These are phyloP conservation scores for Komagataella mondaviorum DNA, from an alignment of 805 yeast species.

Conservation along the genomic window DNA sequence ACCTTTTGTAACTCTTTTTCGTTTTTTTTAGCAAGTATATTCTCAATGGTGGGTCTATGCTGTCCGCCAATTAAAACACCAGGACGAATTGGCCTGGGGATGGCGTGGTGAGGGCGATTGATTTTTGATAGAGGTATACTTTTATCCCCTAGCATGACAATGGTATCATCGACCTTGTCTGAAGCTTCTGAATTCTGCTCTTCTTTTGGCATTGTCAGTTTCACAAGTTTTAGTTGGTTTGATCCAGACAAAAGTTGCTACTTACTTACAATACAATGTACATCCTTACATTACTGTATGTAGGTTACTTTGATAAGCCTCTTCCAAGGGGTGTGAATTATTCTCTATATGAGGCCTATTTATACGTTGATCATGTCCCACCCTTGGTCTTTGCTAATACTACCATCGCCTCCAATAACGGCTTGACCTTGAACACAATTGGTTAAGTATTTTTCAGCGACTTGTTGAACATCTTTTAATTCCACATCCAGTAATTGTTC, in stretches of 20 bases:
- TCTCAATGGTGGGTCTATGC: neutral
- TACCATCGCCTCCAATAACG: neutral
- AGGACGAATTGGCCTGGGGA: neutral
- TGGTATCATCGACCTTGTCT: neutral
- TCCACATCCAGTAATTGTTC: slow-evolving; percentile 55
- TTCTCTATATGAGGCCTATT: neutral
- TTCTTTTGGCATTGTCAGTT: neutral
- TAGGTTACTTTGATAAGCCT: too few relatives aligned
- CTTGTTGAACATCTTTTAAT: slow-evolving; percentile 47
- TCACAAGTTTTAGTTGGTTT: too few relatives aligned
- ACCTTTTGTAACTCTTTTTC: neutral
- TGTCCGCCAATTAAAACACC: neutral
- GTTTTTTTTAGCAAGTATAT: neutral
- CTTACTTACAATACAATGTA: too few relatives aligned
- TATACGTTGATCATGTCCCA: slow-evolving; percentile 1
- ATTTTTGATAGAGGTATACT: neutral
- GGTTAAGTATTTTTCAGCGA: slow-evolving; percentile 41
- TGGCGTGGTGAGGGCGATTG: neutral
- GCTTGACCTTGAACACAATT: neutral
- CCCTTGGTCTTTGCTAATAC: neutral
- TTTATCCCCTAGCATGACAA: neutral
- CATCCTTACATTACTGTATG: neutral
- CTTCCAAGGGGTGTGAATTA: too few relatives aligned
- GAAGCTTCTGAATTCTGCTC: neutral
- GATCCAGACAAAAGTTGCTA: too few relatives aligned